Percentiles rank a stretch among this genome's conserved stretches.
Conservation (phyloP, 345 rosid species). For the Eucalyptus rudis region DNA sequence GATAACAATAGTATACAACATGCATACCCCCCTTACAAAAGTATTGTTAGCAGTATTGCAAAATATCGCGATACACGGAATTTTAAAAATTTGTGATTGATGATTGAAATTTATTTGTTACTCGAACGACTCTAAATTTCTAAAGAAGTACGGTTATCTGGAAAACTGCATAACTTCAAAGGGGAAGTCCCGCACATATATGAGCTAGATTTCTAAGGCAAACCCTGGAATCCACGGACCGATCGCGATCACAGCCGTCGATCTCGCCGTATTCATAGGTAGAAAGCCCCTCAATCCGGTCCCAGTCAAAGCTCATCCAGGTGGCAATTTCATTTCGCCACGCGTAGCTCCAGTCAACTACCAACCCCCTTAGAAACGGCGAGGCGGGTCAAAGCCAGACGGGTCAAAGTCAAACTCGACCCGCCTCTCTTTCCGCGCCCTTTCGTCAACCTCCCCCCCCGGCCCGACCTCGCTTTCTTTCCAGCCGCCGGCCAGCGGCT, state of each 20-base stretch:
- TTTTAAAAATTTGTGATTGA: background rate
- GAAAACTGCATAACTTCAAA: background rate
- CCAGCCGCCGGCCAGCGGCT: background rate
- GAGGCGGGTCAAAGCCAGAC: background rate
- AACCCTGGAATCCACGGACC: background rate
- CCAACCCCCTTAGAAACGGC: background rate
- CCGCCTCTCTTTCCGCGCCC: background rate
- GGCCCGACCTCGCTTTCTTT: background rate
- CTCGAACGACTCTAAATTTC: background rate
- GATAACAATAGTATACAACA: background rate
- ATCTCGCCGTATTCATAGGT: background rate
- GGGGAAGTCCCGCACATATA: background rate
- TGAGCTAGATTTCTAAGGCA: background rate
- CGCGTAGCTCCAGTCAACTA: background rate
- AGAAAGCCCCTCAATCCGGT: background rate
- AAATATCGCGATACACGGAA: background rate
- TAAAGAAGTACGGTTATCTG: background rate
- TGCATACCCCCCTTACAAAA: background rate
- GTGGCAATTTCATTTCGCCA: background rate
- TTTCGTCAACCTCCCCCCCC: background rate
- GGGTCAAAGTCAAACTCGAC: background rate
- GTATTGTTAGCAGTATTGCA: background rate
- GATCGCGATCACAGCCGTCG: background rate
- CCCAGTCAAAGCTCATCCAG: background rate
- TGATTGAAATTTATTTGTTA: background rate